Percentiles rank a stretch among this genome's conserved stretches.
Conservation (phyloP, 345 rosid species). For the Anastatica hierochuntica region DNA sequence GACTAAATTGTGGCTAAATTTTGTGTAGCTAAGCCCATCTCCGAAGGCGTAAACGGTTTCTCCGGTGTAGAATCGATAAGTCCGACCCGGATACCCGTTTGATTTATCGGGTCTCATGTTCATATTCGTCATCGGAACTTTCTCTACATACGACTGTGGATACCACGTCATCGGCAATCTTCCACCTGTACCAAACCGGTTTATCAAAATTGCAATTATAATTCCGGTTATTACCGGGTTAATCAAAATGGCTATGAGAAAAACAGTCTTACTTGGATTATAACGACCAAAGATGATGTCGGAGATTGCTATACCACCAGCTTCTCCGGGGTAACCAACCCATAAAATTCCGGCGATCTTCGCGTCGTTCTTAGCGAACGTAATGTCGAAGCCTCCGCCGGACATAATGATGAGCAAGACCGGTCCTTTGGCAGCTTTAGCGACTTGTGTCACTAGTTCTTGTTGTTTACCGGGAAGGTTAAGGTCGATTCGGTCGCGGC, state of each 20-base stretch:
- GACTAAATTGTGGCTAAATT: conserved; percentile 34
- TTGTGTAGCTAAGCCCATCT: conserved; percentile 70
- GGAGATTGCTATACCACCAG: conserved; percentile 90
- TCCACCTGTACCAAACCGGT: conserved; percentile 44
- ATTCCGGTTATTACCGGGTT: conserved; percentile 7
- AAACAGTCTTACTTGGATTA: conserved; percentile 60
- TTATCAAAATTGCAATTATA: neutral
- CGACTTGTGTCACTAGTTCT: no score
- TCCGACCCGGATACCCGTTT: no score
- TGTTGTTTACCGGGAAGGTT: conserved; percentile 76
- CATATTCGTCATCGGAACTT: no score
- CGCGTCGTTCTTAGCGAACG: conserved; percentile 49
- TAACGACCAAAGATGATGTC: conserved; percentile 65
- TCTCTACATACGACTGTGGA: no score
- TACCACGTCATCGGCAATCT: no score
- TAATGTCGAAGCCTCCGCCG: conserved; percentile 68
- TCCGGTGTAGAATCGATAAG: conserved; percentile 91
- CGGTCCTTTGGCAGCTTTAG: no score
- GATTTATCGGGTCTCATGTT: no score
- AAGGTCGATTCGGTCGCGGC: conserved; percentile 50
- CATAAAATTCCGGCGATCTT: conserved; percentile 73
- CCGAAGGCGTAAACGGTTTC: conserved; percentile 76
- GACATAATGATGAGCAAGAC: no score
- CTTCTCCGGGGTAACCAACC: conserved; percentile 95
- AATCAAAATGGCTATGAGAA: neutral